Evolutionary conservation across 108 stramenopile genomes (phyloP), one percentile per base, ranked within the genome.

Genomic region (Nitzschia sp.): DNA sequence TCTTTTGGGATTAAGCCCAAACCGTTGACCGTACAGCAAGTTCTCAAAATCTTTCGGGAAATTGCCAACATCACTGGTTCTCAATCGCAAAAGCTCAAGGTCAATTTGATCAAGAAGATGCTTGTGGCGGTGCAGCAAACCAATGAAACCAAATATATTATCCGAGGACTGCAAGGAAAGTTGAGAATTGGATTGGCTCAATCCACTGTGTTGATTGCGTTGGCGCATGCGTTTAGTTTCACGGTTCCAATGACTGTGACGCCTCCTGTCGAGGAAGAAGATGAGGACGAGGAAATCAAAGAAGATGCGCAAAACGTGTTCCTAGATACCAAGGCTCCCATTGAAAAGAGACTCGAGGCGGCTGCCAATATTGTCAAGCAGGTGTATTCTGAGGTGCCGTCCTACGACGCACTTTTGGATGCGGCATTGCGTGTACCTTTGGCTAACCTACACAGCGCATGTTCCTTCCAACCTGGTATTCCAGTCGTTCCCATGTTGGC

Each of bases 401-500:
- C 90, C 65, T 95, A 83, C 62, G 95, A 97, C 67, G 67, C 79
- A 8, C 75, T 99, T 51, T 66, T 96, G 57, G 85, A 92, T 68
- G 96, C 91, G 11, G 63, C 93, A 43, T 86, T 99, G 10, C 24
- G 53, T 10, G 80, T 81, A 19, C 97, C 97, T 20, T 58, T 96
- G 39, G 61, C 73, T n/a, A 69, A 79, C 26, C 38, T 98, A 41
- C 87, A 89, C 77, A 60, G 76, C 44, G 55, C 44, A 12, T 99
- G 99, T 71, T 78, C 77, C 8, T 83, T 98, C 52, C 73, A 61
- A 8, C 97, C 97, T 20, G 99, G 99, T 38, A 82, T 97, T 62
- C 99, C 99, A 12, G 97, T 99, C 24, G 85, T 75, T 20, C 99
- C 99, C 56, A 99, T 99, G 99, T 81, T 99, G 26, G 99, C 99